A percentile compares a stretch with the other conserved stretches of the same genome.
Conservation (phyloP, 116 monocot genomes). For the Trichopus zeylanicus region DNA sequence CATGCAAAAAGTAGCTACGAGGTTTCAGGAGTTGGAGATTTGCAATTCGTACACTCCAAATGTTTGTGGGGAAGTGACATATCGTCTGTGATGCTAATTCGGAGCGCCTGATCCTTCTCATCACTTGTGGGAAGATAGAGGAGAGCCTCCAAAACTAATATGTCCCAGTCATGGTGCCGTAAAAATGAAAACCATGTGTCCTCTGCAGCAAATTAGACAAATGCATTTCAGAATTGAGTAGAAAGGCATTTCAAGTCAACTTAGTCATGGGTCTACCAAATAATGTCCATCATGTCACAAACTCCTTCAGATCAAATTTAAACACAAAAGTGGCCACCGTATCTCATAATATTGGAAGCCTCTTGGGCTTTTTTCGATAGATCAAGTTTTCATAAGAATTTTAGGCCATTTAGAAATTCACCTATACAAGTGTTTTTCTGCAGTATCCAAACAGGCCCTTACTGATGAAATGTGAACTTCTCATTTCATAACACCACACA, state of each 20-base stretch:
- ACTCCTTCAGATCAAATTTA: too few relatives aligned
- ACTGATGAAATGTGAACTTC: too few relatives aligned
- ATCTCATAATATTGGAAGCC: too few relatives aligned
- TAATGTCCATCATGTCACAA: too few relatives aligned
- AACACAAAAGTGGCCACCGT: too few relatives aligned
- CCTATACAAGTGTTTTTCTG: too few relatives aligned
- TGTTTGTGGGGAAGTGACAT: not conserved
- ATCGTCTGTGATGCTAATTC: slow-evolving; percentile 43
- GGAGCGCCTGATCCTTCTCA: slow-evolving; percentile 29
- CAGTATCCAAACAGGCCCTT: too few relatives aligned
- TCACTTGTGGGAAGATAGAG: slow-evolving; percentile 51
- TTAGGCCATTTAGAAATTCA: too few relatives aligned
- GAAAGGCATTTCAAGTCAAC: not conserved
- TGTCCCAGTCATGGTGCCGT: slow-evolving; percentile 79
- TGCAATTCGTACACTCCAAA: slow-evolving; percentile 3
- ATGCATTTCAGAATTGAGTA: not conserved
- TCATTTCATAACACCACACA: too few relatives aligned
- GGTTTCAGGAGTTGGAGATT: not conserved
- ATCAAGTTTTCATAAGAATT: too few relatives aligned
- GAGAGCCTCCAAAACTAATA: slow-evolving; percentile 70
- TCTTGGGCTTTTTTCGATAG: too few relatives aligned
- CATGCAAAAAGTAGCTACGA: not conserved
- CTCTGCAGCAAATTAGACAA: slow-evolving; percentile 36
- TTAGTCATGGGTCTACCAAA: too few relatives aligned
- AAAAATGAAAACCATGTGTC: slow-evolving; percentile 73